phyloP scores from a whole-genome alignment of 1,284 basidiomycete genomes.

The Malassezia globosa region DNA sequence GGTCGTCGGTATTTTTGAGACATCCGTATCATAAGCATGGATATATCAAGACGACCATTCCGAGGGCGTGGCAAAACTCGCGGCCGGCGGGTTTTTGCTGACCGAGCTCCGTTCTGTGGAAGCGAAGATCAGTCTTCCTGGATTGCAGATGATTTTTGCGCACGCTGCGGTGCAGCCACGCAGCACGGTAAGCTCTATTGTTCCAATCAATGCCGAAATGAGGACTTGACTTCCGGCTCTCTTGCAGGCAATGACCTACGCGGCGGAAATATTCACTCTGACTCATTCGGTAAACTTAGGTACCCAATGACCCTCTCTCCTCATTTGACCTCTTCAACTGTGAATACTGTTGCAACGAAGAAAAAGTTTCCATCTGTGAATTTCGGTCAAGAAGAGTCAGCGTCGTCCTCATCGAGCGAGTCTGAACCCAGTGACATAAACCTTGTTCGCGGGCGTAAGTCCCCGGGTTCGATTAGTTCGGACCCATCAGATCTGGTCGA shows the following conservation, averaged over 20 bases:
- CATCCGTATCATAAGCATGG: too few species aligned
- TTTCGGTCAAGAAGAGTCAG: neutral
- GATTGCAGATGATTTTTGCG: conserved; percentile 19
- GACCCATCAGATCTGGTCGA: conserved; percentile 2
- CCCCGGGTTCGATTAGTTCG: conserved; percentile 4
- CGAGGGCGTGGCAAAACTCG: too few species aligned
- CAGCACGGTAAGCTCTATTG: conserved; percentile 17
- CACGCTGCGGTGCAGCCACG: conserved; percentile 12
- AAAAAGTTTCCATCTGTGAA: neutral
- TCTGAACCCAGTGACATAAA: neutral
- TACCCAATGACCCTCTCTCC: conserved; percentile 16
- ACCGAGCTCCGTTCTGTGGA: too few species aligned
- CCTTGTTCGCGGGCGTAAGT: neutral
- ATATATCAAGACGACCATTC: too few species aligned
- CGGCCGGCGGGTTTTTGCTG: too few species aligned
- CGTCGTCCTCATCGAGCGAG: neutral
- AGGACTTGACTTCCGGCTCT: neutral
- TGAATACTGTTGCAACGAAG: neutral
- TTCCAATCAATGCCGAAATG: conserved; percentile 13
- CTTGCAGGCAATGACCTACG: neutral
- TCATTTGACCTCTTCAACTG: neutral
- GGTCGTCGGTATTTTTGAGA: too few species aligned
- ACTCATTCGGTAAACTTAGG: conserved; percentile 2
- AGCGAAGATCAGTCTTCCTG: conserved; percentile 13
- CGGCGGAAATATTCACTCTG: neutral